Conservation (phyloP, 2,329 filamentous ascomycete genomes). For the Bipolaris bicolor region DNA sequence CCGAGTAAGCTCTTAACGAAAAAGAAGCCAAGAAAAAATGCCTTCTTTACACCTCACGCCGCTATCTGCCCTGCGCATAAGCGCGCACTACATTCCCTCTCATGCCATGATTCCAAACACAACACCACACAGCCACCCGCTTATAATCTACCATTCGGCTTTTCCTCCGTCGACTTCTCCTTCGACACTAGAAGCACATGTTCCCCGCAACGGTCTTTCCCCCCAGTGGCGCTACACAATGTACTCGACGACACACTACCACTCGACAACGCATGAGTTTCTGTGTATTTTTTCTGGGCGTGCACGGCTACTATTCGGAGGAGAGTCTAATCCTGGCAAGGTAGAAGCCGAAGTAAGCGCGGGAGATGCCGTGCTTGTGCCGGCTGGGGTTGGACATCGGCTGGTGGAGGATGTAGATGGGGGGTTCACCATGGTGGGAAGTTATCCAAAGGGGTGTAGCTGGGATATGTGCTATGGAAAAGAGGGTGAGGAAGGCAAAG, state of each 20-base stretch:
- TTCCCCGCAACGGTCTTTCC: conserved; percentile 57
- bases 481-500: conserved; percentile 60
- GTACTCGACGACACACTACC: conserved; percentile 70
- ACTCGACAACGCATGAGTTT: conserved; percentile 71
- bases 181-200: conserved; percentile 62
- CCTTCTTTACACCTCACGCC: conserved; percentile 47
- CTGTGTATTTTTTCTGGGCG: conserved; percentile 64
- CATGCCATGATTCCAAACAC: conserved; percentile 68
- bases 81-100: conserved; percentile 64
- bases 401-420: conserved; percentile 63
- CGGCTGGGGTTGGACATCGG: conserved; percentile 69
- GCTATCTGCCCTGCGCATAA: conserved; percentile 61
- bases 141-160: conserved; percentile 69
- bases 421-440: conserved; percentile 70
- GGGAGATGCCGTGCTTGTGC: conserved; percentile 70
- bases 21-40: conserved; percentile 9
- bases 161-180: conserved; percentile 57
- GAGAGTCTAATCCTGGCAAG: conserved; percentile 63
- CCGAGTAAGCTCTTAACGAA: background rate
- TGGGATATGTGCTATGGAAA: conserved; percentile 76
- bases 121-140: conserved; percentile 65
- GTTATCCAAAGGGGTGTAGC: conserved; percentile 62
- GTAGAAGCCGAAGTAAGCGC: conserved; percentile 62
- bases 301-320: conserved; percentile 70
- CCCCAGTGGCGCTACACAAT: conserved; percentile 74